phyloP scores from a whole-genome alignment of 306 rosid species.

The Dryas alaskensis region DNA sequence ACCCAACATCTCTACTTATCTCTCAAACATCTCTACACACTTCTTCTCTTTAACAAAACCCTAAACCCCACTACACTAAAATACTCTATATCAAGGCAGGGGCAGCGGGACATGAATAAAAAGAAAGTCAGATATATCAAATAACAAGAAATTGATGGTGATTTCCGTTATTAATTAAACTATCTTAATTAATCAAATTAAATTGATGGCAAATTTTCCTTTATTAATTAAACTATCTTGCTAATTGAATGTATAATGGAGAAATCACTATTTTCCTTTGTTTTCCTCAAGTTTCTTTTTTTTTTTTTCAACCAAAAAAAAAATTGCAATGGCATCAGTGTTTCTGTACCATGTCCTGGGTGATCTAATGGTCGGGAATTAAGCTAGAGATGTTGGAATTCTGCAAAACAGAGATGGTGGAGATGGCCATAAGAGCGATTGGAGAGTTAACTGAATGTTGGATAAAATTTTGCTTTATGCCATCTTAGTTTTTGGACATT shows the following conservation, averaged over 20 bases:
- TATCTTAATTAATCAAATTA: no score
- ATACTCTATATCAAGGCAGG: no score
- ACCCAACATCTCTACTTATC: no score
- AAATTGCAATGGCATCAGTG: constrained; percentile 76
- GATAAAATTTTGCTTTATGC: constrained; percentile 9
- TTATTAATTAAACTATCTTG: not conserved
- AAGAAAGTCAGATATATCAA: no score
- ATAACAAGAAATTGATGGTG: no score
- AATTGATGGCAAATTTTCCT: not conserved
- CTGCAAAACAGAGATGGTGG: constrained; percentile 69
- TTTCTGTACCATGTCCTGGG: constrained; percentile 90
- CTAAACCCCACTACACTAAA: no score
- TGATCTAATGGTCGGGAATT: constrained; percentile 95
- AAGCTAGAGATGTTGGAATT: constrained; percentile 92
- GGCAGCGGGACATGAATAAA: no score
- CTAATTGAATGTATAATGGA: not conserved
- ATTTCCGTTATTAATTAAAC: no score
- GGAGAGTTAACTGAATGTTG: constrained; percentile 86
- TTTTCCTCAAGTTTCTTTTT: constrained; percentile 1
- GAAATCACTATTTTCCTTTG: not conserved
- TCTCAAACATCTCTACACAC: no score
- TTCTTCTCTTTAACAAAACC: no score
- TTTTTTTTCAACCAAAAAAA: no score
- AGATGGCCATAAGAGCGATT: constrained; percentile 69
- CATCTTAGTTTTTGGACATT: no score